Conservation (phyloP, 495 filamentous ascomycete genomes). For the Xylona heveae region DNA sequence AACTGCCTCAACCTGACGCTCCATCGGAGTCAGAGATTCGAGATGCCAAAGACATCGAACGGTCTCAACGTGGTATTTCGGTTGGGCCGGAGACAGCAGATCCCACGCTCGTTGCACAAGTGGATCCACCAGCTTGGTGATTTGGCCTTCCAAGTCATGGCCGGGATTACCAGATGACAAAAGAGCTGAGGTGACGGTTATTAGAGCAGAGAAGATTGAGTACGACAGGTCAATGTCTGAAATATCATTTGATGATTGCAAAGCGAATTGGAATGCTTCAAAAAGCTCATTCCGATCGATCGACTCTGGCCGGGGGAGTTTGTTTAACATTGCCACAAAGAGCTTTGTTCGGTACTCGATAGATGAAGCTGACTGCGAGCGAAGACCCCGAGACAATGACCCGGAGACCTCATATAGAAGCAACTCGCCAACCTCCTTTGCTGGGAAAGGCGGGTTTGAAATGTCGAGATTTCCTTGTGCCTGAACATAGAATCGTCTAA, state of each 20-base stretch:
- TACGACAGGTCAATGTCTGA: not conserved
- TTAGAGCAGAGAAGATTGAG: conserved; percentile 16
- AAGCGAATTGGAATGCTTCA: conserved; percentile 24
- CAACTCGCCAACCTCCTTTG: conserved; percentile 32
- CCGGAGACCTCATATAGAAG: conserved; percentile 33
- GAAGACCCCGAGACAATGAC: conserved; percentile 7
- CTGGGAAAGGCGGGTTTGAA: conserved; percentile 29
- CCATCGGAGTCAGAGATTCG: conserved; percentile 34
- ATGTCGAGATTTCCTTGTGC: conserved; percentile 20
- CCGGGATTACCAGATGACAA: conserved; percentile 28
- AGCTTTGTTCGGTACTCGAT: conserved; percentile 23
- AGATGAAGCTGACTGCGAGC: conserved; percentile 5
- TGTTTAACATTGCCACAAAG: conserved; percentile 34
- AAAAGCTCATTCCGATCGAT: conserved; percentile 33
- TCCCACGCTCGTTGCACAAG: conserved; percentile 55
- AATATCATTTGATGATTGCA: conserved; percentile 9
- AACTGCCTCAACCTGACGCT: conserved; percentile 52
- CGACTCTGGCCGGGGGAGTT: conserved; percentile 29
- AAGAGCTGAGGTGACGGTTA: conserved; percentile 37
- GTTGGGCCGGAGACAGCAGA: conserved; percentile 56
- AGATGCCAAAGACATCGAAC: conserved; percentile 72
- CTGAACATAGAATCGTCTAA: conserved; percentile 41
- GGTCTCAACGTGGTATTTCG: conserved; percentile 84
- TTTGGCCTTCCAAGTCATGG: conserved; percentile 29
- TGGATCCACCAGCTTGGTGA: conserved; percentile 42